Conservation (phyloP, 768 basidiomycete genomes). For the Amanita molliuscula region DNA sequence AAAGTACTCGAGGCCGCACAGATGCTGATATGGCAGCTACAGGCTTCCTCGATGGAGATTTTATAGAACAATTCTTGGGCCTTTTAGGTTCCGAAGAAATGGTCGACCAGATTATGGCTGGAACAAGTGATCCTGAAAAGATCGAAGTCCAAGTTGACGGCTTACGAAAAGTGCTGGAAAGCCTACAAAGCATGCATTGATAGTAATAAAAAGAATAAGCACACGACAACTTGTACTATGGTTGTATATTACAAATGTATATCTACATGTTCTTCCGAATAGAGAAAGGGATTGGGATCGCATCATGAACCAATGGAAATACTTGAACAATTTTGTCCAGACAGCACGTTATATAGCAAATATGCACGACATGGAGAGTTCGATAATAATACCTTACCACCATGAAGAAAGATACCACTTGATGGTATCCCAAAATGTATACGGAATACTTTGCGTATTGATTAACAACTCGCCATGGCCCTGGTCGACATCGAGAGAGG, state of each 20-base stretch:
- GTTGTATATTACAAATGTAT: conserved; percentile 5
- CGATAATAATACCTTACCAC: conserved; percentile 7
- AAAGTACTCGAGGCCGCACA: conserved; percentile 40
- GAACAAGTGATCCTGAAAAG: conserved; percentile 48
- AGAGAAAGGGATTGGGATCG: not conserved
- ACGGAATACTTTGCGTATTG: conserved; percentile 23
- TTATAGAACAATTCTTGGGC: conserved; percentile 58
- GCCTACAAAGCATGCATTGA: conserved; percentile 49
- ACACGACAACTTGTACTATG: conserved; percentile 3
- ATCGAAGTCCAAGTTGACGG: conserved; percentile 36
- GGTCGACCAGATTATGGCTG: conserved; percentile 44
- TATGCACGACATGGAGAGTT: not conserved
- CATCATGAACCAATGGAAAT: not conserved
- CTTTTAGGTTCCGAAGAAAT: conserved; percentile 27
- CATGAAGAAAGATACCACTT: conserved; percentile 27
- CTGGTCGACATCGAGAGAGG: conserved; percentile 28
- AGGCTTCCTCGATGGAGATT: conserved; percentile 87
- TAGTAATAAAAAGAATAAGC: conserved; percentile 7
- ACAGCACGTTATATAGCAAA: conserved; percentile 1
- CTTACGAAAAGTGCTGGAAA: conserved; percentile 33
- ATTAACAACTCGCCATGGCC: conserved; percentile 14
- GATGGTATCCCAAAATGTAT: conserved; percentile 28
- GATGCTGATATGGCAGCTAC: conserved; percentile 46
- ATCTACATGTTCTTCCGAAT: not conserved
- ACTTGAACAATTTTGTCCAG: too few species aligned